A percentile compares a stretch with the other conserved stretches of the same genome.
phyloP scores from a whole-genome alignment of 2,329 filamentous ascomycete genomes.

The Cercospora zeina region DNA sequence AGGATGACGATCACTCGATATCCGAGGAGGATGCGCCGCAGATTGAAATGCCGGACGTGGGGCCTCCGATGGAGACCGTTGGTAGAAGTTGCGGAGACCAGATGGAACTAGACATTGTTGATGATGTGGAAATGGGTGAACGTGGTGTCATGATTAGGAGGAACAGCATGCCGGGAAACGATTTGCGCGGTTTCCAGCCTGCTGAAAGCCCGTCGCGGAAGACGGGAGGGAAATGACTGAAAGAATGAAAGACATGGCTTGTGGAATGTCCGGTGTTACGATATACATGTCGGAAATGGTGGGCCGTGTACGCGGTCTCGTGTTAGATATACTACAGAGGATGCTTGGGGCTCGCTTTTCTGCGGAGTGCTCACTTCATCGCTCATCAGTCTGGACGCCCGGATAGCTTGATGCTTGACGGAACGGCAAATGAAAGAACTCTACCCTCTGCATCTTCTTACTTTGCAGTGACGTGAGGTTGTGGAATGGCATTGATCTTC shows the following conservation, averaged over 20 bases:
- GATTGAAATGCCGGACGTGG: constrained; percentile 33
- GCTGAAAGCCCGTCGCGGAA: constrained; percentile 32
- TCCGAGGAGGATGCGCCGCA: constrained; percentile 37
- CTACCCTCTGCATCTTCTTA: constrained; percentile 20
- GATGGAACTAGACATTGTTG: constrained; percentile 42
- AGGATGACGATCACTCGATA: constrained; percentile 49
- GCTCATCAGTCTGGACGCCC: constrained; percentile 9
- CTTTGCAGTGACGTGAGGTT: neutral
- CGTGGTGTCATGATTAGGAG: constrained; percentile 41
- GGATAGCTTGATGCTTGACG: constrained; percentile 23
- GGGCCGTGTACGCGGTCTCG: neutral
- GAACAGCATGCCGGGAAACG: constrained; percentile 36
- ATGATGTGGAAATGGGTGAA: constrained; percentile 38
- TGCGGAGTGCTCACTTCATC: constrained; percentile 15
- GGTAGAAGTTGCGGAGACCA: constrained; percentile 34
- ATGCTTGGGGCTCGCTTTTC: constrained; percentile 15
- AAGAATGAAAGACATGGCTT: constrained; percentile 5
- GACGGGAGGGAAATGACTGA: constrained; percentile 22
- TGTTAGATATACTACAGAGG: constrained; percentile 11
- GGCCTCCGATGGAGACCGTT: constrained; percentile 28
- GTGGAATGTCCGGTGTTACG: constrained; percentile 17
- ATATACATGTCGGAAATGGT: constrained; percentile 19
- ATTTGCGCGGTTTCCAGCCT: constrained; percentile 26
- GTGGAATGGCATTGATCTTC: neutral
- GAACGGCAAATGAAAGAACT: constrained; percentile 21